Evolutionary conservation across 164 flowering plant genomes (phyloP), one percentile per base, ranked within the genome.

Genomic region (Echeveria elegans): DNA sequence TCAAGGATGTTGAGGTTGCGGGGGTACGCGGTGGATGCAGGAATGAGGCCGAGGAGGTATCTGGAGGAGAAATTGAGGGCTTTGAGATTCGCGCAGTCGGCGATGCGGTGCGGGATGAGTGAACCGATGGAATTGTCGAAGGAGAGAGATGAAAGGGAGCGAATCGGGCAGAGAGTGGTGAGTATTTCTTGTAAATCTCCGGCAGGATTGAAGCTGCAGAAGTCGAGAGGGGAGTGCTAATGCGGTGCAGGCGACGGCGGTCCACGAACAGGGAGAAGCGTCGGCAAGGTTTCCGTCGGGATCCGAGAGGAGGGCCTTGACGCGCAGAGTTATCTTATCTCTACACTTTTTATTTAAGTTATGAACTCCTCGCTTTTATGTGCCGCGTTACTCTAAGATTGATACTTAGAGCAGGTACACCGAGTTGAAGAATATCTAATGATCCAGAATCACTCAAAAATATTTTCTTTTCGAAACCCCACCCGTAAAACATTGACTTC

Each of bases 201-300:
- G 45, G 45, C 29, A 47, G 37, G 66, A 47, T 40, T 40, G 66
- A 63, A 63, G 66, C 47, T 37, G 47, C 45, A 37, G 47, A 63
- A 32, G 32, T 56, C 61, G 61, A 56, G 61, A 11, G 61, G 28
- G 32, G n/a, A 56, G 32, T 19, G 30, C 31, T 26, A 5, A 5
- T 12, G 61, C 31, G 26, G 18, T 56, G 18, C 61, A 56, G 16
- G 32, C 28, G 61, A 56, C 61, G 61, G 9, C 61, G 18, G 61
- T 11, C 61, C 61, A 56, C 5, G 61, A 5, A 32, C 61, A 56
- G 1, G 61, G 61, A 28, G 61, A 26, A 23, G 61, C 61, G 34
- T 56, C 61, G 32, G 18, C 61, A 6, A 56, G 32, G 32, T 28
- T 56, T 26, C 32, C 32, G 32, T 56, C 61, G 32, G 61, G 61